Evolutionary conservation across 2,329 filamentous ascomycete genomes (phyloP).

Genomic region (Monilinia polystroma): DNA sequence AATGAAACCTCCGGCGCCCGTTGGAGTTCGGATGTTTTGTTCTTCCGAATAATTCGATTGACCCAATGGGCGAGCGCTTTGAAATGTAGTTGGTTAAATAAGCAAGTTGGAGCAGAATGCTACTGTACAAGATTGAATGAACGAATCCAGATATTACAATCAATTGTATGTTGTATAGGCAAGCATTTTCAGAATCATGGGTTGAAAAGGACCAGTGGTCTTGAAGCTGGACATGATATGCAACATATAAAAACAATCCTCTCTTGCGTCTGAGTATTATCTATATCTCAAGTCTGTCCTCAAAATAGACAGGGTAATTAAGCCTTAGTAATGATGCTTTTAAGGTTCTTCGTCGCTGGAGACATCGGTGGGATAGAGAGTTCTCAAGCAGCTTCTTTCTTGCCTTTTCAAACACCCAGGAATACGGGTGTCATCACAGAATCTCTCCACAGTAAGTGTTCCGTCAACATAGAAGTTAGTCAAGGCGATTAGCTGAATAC

Average conservation of each 20-base stretch:
- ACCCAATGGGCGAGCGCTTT: background rate
- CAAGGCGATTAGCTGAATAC: too few species aligned
- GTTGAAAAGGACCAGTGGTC: background rate
- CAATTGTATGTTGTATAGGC: too few species aligned
- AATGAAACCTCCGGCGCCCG: background rate
- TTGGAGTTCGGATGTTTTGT: background rate
- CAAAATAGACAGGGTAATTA: background rate
- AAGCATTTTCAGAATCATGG: too few species aligned
- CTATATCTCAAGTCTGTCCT: background rate
- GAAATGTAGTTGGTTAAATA: background rate
- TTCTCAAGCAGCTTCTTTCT: too few species aligned
- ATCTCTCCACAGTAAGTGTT: too few species aligned
- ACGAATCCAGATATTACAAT: too few species aligned
- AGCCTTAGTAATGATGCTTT: background rate
- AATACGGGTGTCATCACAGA: too few species aligned
- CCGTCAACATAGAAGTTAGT: too few species aligned
- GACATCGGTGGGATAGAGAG: too few species aligned
- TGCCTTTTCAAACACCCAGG: too few species aligned
- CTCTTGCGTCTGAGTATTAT: background rate
- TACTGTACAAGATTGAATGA: too few species aligned
- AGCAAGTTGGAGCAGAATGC: too few species aligned
- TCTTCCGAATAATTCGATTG: background rate
- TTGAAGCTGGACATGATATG: background rate
- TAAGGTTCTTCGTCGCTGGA: background rate
- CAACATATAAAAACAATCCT: background rate